Evolutionary conservation across 1,139 yeast genomes (phyloP).

Genomic region (Petasospora rhodanensis): DNA sequence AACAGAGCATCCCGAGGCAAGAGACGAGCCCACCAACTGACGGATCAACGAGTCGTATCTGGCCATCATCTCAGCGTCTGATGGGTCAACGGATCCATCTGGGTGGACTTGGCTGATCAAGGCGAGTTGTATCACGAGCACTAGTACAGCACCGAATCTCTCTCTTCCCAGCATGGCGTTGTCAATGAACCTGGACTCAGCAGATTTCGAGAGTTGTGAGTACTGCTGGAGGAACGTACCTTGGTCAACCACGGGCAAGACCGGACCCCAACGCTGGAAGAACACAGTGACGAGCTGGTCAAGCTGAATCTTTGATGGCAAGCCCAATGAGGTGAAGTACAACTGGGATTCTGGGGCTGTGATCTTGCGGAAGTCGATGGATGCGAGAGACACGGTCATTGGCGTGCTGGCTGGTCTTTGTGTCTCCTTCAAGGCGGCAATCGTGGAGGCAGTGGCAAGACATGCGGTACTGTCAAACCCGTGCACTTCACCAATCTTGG

Average conservation of each 20-base stretch:
- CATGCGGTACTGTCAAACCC: slow-evolving; percentile 71
- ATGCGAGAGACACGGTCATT: slow-evolving; percentile 27
- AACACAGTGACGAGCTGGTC: slow-evolving; percentile 54
- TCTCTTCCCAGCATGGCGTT: slow-evolving; percentile 41
- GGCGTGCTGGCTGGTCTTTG: slow-evolving; percentile 23
- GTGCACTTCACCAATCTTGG: slow-evolving; percentile 61
- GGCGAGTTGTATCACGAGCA: slow-evolving; percentile 56
- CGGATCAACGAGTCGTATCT: slow-evolving; percentile 49
- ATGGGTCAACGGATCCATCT: slow-evolving; percentile 6
- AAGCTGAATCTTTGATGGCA: slow-evolving; percentile 54
- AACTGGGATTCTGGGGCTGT: slow-evolving; percentile 36
- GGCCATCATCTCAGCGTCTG: slow-evolving; percentile 29
- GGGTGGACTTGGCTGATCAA: slow-evolving; percentile 34
- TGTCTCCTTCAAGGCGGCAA: slow-evolving; percentile 61
- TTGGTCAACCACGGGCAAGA: slow-evolving; percentile 66
- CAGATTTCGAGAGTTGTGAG: slow-evolving; percentile 39
- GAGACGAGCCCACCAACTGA: slow-evolving; percentile 44
- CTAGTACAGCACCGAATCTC: slow-evolving; percentile 56
- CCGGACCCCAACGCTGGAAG: slow-evolving; percentile 76
- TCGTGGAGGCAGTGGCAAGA: slow-evolving; percentile 59
- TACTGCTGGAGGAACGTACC: slow-evolving; percentile 60
- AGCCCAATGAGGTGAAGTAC: slow-evolving; percentile 42
- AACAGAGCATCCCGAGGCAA: slow-evolving; percentile 56
- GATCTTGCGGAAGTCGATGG: slow-evolving; percentile 33
- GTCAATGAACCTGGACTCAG: slow-evolving; percentile 38